Conservation (phyloP, 129 eudicot genomes). For the Flaveria brownii region DNA sequence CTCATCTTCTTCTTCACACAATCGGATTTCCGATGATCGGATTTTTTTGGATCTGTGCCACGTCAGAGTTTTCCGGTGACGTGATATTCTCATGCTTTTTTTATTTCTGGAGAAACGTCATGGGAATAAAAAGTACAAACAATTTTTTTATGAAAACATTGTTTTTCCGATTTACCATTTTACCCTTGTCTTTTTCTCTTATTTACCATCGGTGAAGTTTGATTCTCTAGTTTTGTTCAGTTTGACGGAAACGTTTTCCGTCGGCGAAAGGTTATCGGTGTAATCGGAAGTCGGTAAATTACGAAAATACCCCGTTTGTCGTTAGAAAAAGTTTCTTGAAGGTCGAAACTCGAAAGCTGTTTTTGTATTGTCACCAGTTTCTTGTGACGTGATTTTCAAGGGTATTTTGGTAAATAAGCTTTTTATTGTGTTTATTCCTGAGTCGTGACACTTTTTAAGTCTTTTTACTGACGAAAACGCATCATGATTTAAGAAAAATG, state of each 20-base stretch:
- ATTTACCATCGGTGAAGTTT: conserved; percentile 13
- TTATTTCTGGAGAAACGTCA: too few relatives aligned
- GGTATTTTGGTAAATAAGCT: conserved; percentile 6
- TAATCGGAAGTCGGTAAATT: neutral
- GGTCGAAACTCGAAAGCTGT: too few relatives aligned
- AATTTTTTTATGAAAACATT: too few relatives aligned
- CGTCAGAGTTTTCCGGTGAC: too few relatives aligned
- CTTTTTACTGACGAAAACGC: conserved; percentile 2
- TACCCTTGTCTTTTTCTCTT: conserved; percentile 19
- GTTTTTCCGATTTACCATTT: conserved; percentile 9
- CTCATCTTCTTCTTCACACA: too few relatives aligned
- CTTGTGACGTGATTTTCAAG: conserved; percentile 23
- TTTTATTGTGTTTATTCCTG: too few relatives aligned
- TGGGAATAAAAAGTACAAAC: too few relatives aligned
- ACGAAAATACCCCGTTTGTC: neutral
- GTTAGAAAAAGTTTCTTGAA: neutral
- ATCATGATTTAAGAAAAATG: conserved; percentile 19
- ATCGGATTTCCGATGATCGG: too few relatives aligned
- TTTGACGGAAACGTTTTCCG: conserved; percentile 26
- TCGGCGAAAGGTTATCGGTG: neutral
- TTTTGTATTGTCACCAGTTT: conserved; percentile 1
- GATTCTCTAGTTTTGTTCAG: neutral
- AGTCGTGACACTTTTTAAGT: too few relatives aligned
- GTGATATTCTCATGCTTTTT: too few relatives aligned
- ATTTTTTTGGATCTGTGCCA: too few relatives aligned